Evolutionary conservation across 345 rosid species (phyloP).

Genomic region (Dipteronia sinensis): DNA sequence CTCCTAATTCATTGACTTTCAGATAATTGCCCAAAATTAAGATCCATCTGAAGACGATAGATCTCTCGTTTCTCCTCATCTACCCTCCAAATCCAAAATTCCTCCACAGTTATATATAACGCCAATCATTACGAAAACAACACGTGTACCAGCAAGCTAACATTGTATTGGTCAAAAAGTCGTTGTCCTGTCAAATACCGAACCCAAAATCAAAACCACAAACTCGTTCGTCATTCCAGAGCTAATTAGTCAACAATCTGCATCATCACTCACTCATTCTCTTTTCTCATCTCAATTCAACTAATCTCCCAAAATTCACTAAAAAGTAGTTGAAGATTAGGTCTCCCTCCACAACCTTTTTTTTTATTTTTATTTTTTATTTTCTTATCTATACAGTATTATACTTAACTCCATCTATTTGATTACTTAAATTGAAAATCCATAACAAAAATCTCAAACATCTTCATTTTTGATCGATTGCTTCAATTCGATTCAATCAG

Average conservation of each 20-base stretch:
- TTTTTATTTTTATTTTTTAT: neutral
- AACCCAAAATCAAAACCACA: neutral
- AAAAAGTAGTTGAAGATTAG: constrained; percentile 20
- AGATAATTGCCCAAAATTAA: neutral
- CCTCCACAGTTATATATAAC: neutral
- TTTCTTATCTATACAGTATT: too few species aligned
- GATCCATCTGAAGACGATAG: neutral
- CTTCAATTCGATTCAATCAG: neutral
- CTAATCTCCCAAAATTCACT: neutral
- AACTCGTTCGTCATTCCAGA: neutral
- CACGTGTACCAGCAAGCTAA: neutral
- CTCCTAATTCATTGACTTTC: neutral
- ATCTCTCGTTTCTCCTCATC: neutral
- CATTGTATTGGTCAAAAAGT: neutral
- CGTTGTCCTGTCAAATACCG: neutral
- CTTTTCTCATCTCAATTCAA: neutral
- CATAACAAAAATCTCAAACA: neutral
- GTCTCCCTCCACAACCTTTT: neutral
- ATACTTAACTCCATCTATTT: neutral
- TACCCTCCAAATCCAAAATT: neutral
- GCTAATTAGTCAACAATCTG: neutral
- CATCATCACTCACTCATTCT: neutral
- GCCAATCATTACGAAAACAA: neutral
- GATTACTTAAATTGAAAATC: neutral
- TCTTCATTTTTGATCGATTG: neutral